phyloP scores from a whole-genome alignment of 1,284 basidiomycete genomes.

The Gymnopus androsaceus region DNA sequence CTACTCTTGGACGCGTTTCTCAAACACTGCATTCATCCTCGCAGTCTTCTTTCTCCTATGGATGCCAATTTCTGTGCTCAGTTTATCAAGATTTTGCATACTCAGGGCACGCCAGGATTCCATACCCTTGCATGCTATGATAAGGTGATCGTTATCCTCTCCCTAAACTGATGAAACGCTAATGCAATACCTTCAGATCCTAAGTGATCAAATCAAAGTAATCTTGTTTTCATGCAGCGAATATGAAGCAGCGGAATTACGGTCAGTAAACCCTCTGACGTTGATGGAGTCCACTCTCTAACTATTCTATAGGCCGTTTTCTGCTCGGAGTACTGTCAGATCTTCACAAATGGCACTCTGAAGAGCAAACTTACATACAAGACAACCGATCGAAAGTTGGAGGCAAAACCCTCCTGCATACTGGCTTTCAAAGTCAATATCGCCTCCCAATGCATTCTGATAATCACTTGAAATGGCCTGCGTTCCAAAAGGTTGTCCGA shows the following conservation, averaged over 20 bases:
- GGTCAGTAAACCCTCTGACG: constrained; percentile 47
- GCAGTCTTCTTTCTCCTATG: constrained; percentile 90
- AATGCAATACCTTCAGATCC: constrained; percentile 50
- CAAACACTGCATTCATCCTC: constrained; percentile 92
- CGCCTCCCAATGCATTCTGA: constrained; percentile 41
- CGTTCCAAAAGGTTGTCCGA: constrained; percentile 70
- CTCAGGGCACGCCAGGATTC: constrained; percentile 85
- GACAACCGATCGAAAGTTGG: constrained; percentile 68
- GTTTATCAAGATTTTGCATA: constrained; percentile 87
- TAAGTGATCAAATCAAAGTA: constrained; percentile 82
- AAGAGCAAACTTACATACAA: constrained; percentile 65
- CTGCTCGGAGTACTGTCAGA: constrained; percentile 79
- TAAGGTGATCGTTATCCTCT: constrained; percentile 50
- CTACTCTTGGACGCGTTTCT: constrained; percentile 66
- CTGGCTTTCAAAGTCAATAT: constrained; percentile 64
- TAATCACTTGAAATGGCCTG: constrained; percentile 68
- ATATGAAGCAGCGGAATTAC: constrained; percentile 94
- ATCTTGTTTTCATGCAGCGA: constrained; percentile 93
- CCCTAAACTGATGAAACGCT: constrained; percentile 8
- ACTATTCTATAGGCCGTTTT: constrained; percentile 67
- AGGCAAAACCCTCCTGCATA: constrained; percentile 63
- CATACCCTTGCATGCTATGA: constrained; percentile 87
- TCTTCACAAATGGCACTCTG: constrained; percentile 74
- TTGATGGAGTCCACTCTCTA: constrained; percentile 9
- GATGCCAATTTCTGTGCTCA: constrained; percentile 95